These are phyloP conservation scores for Hygrophorus pudorinus DNA, from an alignment of 768 basidiomycete genomes.

Conservation along the genomic window DNA sequence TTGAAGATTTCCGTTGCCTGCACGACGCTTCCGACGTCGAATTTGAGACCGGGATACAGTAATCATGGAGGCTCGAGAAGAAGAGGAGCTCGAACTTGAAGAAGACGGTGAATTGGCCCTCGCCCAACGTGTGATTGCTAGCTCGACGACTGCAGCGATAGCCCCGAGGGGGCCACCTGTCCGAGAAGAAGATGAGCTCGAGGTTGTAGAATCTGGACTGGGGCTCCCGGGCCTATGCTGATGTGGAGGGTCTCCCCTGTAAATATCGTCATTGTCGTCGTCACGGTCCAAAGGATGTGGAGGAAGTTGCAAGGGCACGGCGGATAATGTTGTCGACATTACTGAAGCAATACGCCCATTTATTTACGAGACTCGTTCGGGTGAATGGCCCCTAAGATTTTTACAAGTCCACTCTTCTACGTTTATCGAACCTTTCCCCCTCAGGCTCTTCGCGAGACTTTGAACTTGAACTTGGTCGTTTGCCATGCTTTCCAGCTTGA, in stretches of 20 bases:
- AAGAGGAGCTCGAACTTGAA: conserved; percentile 39
- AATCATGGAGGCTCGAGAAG: conserved; percentile 32
- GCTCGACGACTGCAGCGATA: conserved; percentile 54
- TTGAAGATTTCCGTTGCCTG: conserved; percentile 40
- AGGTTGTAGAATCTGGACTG: conserved; percentile 34
- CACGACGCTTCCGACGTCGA: conserved; percentile 36
- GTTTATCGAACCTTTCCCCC: conserved; percentile 11
- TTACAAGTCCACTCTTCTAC: conserved; percentile 11
- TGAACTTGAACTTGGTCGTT: conserved; percentile 3
- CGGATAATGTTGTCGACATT: too few species aligned
- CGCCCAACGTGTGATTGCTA: conserved; percentile 67
- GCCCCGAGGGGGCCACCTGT: conserved; percentile 36
- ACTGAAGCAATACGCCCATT: too few species aligned
- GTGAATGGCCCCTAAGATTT: conserved; percentile 1
- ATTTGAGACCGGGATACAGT: conserved; percentile 32
- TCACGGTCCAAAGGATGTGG: conserved; percentile 8
- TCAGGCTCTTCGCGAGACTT: conserved; percentile 9
- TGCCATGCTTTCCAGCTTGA: not conserved
- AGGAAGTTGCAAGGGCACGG: not conserved
- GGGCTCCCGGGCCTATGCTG: conserved; percentile 20
- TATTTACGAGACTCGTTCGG: too few species aligned
- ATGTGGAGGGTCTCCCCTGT: conserved; percentile 40
- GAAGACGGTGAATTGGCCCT: conserved; percentile 35
- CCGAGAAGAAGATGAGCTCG: conserved; percentile 28
- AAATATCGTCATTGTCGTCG: conserved; percentile 40